Evolutionary conservation across 129 eudicot genomes (phyloP), one percentile per base, ranked within the genome.

Genomic region (Smallanthus sonchifolius): DNA sequence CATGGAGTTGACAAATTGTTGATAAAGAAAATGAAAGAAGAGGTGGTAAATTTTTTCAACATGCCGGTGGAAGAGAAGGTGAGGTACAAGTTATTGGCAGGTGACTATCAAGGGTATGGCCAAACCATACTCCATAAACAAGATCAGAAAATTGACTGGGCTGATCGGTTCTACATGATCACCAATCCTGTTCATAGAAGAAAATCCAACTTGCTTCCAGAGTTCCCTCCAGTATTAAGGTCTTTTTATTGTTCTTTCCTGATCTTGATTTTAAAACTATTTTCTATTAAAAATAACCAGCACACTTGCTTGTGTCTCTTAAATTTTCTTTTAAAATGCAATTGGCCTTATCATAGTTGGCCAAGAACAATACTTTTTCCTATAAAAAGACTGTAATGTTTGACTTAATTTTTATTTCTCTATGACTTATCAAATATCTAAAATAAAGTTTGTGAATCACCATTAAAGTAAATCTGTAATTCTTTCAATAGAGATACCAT

Each of bases 21-120:
- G 52, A 64, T 86, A 64, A 85, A 86, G 63, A 81, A 68, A 56
- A 20, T 87, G 78, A 87, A 79, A 57, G 5, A 66, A 13, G 86
- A 67, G 56, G 62, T 79, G 39, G 43, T 81, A 16, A 75, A 73
- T 7, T 88, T 88, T 68, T 88, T 61, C 77, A 79, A 80, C 55
- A 75, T 81, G 42, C 87, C 95, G 0, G 6, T 76, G 37, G 85
- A 86, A 72, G 91, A 87, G 74, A 90, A 78, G 70, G 49, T 75
- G 74, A 87, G 44, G 56, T 87, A 73, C 83, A 77, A 77, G 77
- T 13, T 66, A 42, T 60, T 16, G 64, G 55, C 30, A 11, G 93
- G 88, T 55, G 87, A 80, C 15, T 61, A 85, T 73, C 80, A 90
- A 70, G 94, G 96, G 13, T 87, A 83, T 73, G 96, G 93, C 2